phyloP scores from a whole-genome alignment of 495 filamentous ascomycete genomes.

The Penicillium diatomitis region DNA sequence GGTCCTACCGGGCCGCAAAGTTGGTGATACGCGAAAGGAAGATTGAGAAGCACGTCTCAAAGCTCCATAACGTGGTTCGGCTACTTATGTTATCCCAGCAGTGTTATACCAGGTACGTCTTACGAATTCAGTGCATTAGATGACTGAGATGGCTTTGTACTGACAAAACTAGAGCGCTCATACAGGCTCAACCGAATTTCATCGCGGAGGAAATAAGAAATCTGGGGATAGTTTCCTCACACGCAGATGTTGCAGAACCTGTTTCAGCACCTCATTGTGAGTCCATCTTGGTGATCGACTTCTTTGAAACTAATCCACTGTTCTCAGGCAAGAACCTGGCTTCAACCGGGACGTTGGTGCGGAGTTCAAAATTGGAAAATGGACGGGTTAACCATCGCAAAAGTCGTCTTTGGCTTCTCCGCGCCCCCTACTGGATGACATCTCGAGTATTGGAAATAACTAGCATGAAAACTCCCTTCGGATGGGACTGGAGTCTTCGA shows the following conservation, averaged over 20 bases:
- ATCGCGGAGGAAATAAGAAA: not conserved
- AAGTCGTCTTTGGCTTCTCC: not conserved
- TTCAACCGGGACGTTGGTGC: too few relatives aligned
- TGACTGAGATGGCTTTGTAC: too few relatives aligned
- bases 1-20: not conserved
- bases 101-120: conserved; percentile 4
- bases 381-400: too few relatives aligned
- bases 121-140: too few relatives aligned
- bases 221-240: too few relatives aligned
- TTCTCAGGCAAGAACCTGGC: not conserved
- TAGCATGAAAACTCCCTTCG: not conserved
- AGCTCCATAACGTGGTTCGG: not conserved
- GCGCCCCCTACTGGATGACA: not conserved
- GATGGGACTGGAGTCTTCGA: conserved; percentile 1
- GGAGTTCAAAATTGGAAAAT: too few relatives aligned
- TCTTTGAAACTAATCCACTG: too few relatives aligned
- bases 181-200: not conserved
- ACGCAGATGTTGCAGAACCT: too few relatives aligned
- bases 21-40: conserved; percentile 1
- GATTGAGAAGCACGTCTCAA: conserved; percentile 1
- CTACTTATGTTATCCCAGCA: conserved; percentile 5
- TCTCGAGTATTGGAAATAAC: not conserved
- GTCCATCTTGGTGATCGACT: too few relatives aligned
- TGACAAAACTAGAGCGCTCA: conserved; percentile 1
- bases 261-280: too few relatives aligned